A percentile compares a stretch with the other conserved stretches of the same genome.
Evolutionary conservation across 495 filamentous ascomycete genomes (phyloP).

Genomic region (Tuber umbilicatum): DNA sequence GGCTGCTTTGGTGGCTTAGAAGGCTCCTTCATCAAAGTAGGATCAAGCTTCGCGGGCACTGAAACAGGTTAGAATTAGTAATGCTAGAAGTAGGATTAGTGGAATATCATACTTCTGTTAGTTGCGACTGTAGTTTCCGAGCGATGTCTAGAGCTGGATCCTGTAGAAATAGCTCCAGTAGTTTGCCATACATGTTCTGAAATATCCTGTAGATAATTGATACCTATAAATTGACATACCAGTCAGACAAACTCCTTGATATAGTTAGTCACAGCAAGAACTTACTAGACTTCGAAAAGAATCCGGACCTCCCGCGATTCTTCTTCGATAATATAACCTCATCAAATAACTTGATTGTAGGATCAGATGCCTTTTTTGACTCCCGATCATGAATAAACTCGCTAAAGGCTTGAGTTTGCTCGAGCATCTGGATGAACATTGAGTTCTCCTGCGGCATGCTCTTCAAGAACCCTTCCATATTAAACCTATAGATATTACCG

Average conservation of each 20-base stretch:
- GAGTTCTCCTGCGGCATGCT: constrained; percentile 86
- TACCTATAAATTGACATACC: constrained; percentile 44
- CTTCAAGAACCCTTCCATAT: constrained; percentile 86
- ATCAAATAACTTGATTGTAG: constrained; percentile 81
- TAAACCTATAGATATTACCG: constrained; percentile 83
- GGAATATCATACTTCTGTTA: constrained; percentile 52
- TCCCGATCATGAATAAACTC: constrained; percentile 96
- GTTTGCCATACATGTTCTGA: constrained; percentile 90
- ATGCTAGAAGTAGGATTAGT: constrained; percentile 11
- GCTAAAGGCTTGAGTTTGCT: constrained; percentile 93
- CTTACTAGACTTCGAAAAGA: constrained; percentile 51
- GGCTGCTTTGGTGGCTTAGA: constrained; percentile 46
- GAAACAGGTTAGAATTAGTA: constrained; percentile 45
- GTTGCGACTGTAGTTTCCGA: constrained; percentile 56
- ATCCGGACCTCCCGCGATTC: constrained; percentile 62
- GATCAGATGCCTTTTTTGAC: constrained; percentile 51
- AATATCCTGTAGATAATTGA: constrained; percentile 74
- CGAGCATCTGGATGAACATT: constrained; percentile 77
- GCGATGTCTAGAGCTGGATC: constrained; percentile 59
- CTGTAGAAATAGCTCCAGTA: constrained; percentile 63
- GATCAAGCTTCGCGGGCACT: constrained; percentile 79
- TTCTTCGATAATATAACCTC: constrained; percentile 91
- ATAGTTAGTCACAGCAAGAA: constrained; percentile 45
- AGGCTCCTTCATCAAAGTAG: constrained; percentile 72
- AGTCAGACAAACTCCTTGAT: constrained; percentile 37